A percentile compares a stretch with the other conserved stretches of the same genome.
These are phyloP conservation scores for Blastobotrys petasosporus DNA, from an alignment of 1,139 yeast species.

Conservation along the genomic window DNA sequence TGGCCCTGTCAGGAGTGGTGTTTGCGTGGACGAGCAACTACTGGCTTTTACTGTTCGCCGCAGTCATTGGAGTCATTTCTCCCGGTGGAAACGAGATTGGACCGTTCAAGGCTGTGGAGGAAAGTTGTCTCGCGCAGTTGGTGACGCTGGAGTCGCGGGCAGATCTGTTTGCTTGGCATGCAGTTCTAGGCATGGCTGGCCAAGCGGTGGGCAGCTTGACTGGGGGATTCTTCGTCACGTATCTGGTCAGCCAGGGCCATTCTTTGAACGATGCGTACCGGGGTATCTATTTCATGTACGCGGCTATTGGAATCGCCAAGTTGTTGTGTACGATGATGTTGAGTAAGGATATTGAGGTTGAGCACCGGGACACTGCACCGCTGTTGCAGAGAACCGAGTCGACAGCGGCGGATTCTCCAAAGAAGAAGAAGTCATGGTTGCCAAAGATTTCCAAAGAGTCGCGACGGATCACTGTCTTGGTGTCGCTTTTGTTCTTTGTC, in stretches of 20 bases:
- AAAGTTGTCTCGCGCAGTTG: constrained; percentile 74
- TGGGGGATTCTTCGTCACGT: constrained; percentile 52
- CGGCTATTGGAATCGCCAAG: constrained; percentile 51
- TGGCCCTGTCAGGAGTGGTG: constrained; percentile 61
- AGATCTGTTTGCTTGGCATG: constrained; percentile 66
- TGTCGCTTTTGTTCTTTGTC: constrained; percentile 51
- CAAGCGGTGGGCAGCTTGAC: constrained; percentile 66
- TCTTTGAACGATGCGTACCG: constrained; percentile 46
- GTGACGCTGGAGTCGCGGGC: constrained; percentile 62
- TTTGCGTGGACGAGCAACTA: constrained; percentile 53
- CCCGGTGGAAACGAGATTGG: constrained; percentile 93
- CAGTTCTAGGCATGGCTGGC: constrained; percentile 64
- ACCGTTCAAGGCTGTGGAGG: constrained; percentile 84
- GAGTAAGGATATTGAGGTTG: constrained; percentile 49
- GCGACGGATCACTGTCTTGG: constrained; percentile 25
- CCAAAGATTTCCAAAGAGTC: constrained; percentile 12
- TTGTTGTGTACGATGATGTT: constrained; percentile 48
- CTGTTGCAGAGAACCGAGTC: background rate
- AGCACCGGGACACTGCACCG: constrained; percentile 1
- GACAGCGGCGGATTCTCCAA: background rate
- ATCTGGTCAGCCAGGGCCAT: constrained; percentile 35
- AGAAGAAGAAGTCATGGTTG: background rate
- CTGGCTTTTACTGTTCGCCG: constrained; percentile 54
- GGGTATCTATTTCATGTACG: constrained; percentile 51
- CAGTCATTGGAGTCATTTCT: constrained; percentile 66